Conservation (phyloP, 176 grass and related monocot genomes). For the Zizania latifolia region DNA sequence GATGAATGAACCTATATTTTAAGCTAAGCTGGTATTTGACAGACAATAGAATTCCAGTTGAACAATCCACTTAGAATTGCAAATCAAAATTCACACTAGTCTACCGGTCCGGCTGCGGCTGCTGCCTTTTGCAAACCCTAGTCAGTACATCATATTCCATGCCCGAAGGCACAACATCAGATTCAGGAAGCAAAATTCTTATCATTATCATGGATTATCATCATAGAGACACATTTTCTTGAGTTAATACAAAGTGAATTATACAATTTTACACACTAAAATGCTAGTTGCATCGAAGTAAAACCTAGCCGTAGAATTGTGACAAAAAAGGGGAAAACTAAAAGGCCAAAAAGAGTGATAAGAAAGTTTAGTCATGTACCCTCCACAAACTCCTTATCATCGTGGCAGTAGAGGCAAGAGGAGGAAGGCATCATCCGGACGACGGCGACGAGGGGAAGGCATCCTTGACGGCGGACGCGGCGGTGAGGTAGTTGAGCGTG, state of each 20-base stretch:
- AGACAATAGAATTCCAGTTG: background rate
- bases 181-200: constrained; percentile 34
- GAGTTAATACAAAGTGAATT: constrained; percentile 28
- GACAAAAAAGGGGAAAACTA: background rate
- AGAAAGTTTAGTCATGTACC: constrained; percentile 36
- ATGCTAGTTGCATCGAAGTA: constrained; percentile 23
- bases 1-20: background rate
- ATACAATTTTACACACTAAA: constrained; percentile 51
- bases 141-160: background rate
- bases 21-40: background rate
- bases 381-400: constrained; percentile 38
- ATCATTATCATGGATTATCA: constrained; percentile 5
- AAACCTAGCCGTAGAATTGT: constrained; percentile 28
- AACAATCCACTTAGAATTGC: background rate
- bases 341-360: constrained; percentile 12
- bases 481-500: constrained; percentile 97
- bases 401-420: background rate
- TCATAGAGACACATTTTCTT: constrained; percentile 10
- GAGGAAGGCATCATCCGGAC: constrained; percentile 22
- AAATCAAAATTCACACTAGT: background rate
- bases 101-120: no score
- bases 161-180: background rate
- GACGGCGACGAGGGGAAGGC: constrained; percentile 75
- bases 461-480: constrained; percentile 91
- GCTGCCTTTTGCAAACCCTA: no score